Conservation (phyloP, 106 monocot genomes). For the Platanthera zijinensis region DNA sequence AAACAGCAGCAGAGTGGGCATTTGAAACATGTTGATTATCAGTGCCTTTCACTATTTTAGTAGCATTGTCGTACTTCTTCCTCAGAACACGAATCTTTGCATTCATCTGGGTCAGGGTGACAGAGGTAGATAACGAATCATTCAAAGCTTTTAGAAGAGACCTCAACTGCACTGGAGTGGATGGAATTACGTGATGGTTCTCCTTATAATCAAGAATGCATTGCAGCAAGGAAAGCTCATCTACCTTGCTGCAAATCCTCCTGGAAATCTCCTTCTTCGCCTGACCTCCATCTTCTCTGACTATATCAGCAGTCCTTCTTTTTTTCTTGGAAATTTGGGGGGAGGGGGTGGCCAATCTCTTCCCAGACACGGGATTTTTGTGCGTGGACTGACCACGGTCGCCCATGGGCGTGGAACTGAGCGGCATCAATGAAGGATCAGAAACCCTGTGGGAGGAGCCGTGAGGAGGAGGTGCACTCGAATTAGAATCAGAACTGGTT, state of each 20-base stretch:
- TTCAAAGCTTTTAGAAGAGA: background rate
- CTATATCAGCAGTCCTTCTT: background rate
- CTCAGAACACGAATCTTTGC: background rate
- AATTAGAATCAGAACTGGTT: background rate
- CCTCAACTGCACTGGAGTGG: background rate
- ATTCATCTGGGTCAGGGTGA: slow-evolving; percentile 1
- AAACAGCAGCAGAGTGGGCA: background rate
- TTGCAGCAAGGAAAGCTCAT: background rate
- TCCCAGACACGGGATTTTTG: background rate
- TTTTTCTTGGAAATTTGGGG: background rate
- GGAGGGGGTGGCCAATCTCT: background rate
- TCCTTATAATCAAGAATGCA: background rate
- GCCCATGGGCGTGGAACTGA: background rate
- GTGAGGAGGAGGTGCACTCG: background rate
- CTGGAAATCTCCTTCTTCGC: background rate
- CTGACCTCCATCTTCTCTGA: background rate
- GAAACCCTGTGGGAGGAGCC: background rate
- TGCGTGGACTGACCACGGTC: too few relatives aligned
- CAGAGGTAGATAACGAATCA: slow-evolving; percentile 2
- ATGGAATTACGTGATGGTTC: background rate
- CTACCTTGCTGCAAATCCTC: slow-evolving; percentile 1
- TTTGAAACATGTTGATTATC: background rate
- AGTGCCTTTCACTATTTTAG: background rate
- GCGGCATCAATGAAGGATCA: background rate
- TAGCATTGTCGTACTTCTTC: background rate